phyloP scores from a whole-genome alignment of 768 basidiomycete species.

The Albatrellus ellisii region DNA sequence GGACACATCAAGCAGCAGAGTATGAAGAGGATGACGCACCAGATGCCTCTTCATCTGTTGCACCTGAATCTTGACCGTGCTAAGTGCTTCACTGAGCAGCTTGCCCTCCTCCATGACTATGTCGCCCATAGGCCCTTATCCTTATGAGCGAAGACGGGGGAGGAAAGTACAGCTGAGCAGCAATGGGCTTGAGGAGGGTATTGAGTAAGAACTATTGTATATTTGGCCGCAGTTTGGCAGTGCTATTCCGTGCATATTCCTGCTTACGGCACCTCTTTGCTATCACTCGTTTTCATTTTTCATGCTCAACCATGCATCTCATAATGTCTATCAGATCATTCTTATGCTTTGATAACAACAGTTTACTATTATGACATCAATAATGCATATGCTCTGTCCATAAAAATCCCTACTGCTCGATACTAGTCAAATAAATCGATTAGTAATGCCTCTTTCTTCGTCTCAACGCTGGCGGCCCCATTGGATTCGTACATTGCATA shows the following conservation, averaged over 20 bases:
- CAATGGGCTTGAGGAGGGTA: background rate
- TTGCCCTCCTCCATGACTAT: conserved; percentile 61
- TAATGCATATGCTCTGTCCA: too few species aligned
- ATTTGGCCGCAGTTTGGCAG: too few species aligned
- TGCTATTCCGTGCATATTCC: too few species aligned
- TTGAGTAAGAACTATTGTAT: background rate
- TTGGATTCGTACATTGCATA: conserved; percentile 7
- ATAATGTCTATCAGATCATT: too few species aligned
- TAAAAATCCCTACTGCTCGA: background rate
- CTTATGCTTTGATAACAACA: too few species aligned
- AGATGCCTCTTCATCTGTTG: conserved; percentile 93
- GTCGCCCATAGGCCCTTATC: conserved; percentile 9
- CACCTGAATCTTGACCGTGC: conserved; percentile 81
- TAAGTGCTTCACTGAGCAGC: conserved; percentile 72
- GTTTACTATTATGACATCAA: too few species aligned
- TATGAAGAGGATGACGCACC: conserved; percentile 26
- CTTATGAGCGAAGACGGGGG: background rate
- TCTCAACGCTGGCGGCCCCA: conserved; percentile 7
- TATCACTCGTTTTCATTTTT: too few species aligned
- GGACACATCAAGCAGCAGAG: background rate
- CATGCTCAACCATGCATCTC: too few species aligned
- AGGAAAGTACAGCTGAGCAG: background rate
- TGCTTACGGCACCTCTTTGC: too few species aligned
- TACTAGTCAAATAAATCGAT: conserved; percentile 14
- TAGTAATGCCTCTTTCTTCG: conserved; percentile 14